Percentiles rank a stretch among this genome's conserved stretches.
Conservation (phyloP, 1,139 yeast genomes). For the Pneumocystis oryctolagi region DNA sequence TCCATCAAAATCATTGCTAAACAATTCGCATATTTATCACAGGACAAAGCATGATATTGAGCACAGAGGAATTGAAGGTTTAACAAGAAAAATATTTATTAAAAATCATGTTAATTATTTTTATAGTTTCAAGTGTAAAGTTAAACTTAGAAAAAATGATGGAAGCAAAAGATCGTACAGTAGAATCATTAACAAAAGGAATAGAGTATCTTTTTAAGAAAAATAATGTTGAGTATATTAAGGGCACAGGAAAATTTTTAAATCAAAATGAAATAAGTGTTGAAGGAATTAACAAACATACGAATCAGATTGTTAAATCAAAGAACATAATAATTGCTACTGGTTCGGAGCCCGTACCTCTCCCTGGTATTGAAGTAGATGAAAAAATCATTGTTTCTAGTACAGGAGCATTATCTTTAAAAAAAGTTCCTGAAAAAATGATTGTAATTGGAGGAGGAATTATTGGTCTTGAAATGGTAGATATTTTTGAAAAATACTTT, state of each 20-base stretch:
- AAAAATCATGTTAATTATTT: not conserved
- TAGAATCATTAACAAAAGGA: slow-evolving; percentile 80
- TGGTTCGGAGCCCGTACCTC: slow-evolving; percentile 95
- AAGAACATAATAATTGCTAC: slow-evolving; percentile 91
- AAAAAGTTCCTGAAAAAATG: slow-evolving; percentile 80
- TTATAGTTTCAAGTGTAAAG: slow-evolving; percentile 40
- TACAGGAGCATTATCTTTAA: slow-evolving; percentile 75
- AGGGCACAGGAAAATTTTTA: slow-evolving; percentile 81
- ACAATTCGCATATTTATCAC: slow-evolving; percentile 89
- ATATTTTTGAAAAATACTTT: not conserved
- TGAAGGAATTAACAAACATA: slow-evolving; percentile 75
- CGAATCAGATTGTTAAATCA: slow-evolving; percentile 51
- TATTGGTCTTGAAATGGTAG: slow-evolving; percentile 85
- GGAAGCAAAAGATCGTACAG: slow-evolving; percentile 85
- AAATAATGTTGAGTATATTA: slow-evolving; percentile 84
- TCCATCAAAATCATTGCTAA: slow-evolving; percentile 88
- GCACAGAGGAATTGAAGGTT: slow-evolving; percentile 71
- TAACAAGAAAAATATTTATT: not conserved
- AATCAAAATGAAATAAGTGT: slow-evolving; percentile 68
- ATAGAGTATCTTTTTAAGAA: slow-evolving; percentile 89
- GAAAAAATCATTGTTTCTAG: slow-evolving; percentile 95
- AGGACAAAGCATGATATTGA: slow-evolving; percentile 73
- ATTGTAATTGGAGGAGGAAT: slow-evolving; percentile 98
- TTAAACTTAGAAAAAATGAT: slow-evolving; percentile 68
- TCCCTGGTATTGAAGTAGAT: slow-evolving; percentile 95